These are phyloP conservation scores for Nothophaeocryptopus gaeumannii DNA, from an alignment of 2,329 filamentous ascomycete species.

Conservation along the genomic window DNA sequence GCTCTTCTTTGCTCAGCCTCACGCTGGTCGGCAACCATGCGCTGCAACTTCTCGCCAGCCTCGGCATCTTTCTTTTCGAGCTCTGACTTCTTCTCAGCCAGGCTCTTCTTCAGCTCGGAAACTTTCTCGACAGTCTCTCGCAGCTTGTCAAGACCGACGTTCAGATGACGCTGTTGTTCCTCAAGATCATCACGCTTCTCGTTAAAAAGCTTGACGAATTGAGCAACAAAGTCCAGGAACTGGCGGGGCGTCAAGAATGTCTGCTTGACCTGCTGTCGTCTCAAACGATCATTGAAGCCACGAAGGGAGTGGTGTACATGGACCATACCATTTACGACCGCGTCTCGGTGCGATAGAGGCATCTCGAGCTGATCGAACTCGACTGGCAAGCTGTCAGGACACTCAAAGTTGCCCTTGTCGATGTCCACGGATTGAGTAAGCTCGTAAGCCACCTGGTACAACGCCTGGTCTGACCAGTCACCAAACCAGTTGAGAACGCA, in stretches of 20 bases:
- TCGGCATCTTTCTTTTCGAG: conserved; percentile 91
- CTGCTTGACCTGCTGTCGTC: conserved; percentile 86
- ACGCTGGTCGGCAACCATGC: conserved; percentile 93
- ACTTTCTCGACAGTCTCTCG: conserved; percentile 97
- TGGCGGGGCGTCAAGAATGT: conserved; percentile 95
- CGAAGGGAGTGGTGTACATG: conserved; percentile 96
- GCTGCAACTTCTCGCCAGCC: conserved; percentile 94
- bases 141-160: conserved; percentile 95
- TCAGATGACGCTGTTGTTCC: conserved; percentile 96
- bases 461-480: conserved; percentile 97
- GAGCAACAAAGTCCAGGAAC: conserved; percentile 95
- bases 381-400: conserved; percentile 87
- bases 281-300: conserved; percentile 80
- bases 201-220: conserved; percentile 95
- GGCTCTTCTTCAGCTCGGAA: conserved; percentile 79
- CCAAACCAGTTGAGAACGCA: conserved; percentile 99
- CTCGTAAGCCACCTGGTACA: conserved; percentile 96
- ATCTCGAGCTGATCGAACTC: conserved; percentile 82
- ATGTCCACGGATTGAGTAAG: conserved; percentile 95
- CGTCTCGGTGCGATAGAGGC: conserved; percentile 84
- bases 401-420: conserved; percentile 78
- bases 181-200: conserved; percentile 98
- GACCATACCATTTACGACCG: conserved; percentile 97
- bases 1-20: conserved; percentile 90
- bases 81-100: conserved; percentile 91